Percentiles rank a stretch among this genome's conserved stretches.
These are phyloP conservation scores for Eucalyptus melliodora DNA, from an alignment of 345 rosid genomes.

Conservation along the genomic window DNA sequence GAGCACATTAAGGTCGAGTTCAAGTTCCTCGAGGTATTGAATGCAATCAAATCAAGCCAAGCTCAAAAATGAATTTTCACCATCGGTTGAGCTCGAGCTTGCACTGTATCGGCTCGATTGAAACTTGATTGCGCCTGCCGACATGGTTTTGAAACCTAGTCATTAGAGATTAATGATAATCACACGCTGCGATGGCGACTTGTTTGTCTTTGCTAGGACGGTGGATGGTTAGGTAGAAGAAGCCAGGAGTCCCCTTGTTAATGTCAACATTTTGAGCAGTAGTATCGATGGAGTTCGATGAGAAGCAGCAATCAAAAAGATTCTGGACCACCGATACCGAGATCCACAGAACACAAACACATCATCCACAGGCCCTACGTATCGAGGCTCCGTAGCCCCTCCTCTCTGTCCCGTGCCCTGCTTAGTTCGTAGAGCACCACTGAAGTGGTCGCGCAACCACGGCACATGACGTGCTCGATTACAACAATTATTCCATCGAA, in stretches of 20 bases:
- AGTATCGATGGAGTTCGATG: background rate
- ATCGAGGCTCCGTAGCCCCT: too few relatives aligned
- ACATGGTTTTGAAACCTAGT: background rate
- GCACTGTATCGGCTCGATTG: background rate
- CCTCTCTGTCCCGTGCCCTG: too few relatives aligned
- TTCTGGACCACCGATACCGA: background rate
- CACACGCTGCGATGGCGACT: background rate
- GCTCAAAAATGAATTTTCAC: too few relatives aligned
- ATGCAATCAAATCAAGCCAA: too few relatives aligned
- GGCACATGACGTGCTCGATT: background rate
- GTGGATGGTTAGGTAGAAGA: background rate
- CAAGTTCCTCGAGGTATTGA: too few relatives aligned
- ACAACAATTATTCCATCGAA: background rate
- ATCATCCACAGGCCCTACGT: background rate
- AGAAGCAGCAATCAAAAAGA: background rate
- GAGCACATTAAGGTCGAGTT: background rate
- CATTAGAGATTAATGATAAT: background rate
- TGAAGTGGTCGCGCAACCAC: background rate
- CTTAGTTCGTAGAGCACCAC: too few relatives aligned
- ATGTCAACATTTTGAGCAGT: background rate
- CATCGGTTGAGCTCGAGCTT: background rate
- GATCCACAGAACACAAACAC: background rate
- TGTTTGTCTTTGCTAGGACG: background rate
- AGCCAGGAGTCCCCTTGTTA: background rate
- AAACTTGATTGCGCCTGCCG: background rate